These are phyloP conservation scores for Haplographium delicatum DNA, from an alignment of 495 filamentous ascomycete species.

Conservation along the genomic window DNA sequence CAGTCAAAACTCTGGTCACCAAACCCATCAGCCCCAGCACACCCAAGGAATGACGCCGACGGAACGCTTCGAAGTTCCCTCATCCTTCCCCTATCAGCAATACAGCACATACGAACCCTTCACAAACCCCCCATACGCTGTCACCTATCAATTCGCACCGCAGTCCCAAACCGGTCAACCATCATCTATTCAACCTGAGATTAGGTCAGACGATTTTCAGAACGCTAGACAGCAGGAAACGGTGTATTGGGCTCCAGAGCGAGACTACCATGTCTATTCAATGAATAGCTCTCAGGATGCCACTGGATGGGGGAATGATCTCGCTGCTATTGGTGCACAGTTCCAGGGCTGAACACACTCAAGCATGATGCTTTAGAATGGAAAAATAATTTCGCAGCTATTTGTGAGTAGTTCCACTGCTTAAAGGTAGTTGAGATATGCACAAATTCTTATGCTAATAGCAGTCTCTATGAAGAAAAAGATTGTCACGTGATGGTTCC, in stretches of 20 bases:
- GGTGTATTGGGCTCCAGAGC: neutral
- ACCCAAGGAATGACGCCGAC: neutral
- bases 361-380: too few relatives aligned
- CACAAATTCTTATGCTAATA: too few relatives aligned
- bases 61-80: neutral
- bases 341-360: too few relatives aligned
- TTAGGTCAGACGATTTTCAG: too few relatives aligned
- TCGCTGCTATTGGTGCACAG: neutral
- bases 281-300: neutral
- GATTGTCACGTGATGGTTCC: too few relatives aligned
- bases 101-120: neutral
- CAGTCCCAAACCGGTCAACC: too few relatives aligned
- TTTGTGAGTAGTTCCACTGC: too few relatives aligned
- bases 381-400: too few relatives aligned
- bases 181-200: too few relatives aligned
- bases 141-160: neutral
- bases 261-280: neutral
- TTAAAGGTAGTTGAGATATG: too few relatives aligned
- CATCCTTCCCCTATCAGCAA: neutral
- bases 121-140: neutral
- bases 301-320: neutral
- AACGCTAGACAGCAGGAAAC: neutral
- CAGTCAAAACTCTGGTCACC: neutral
- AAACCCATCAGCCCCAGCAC: neutral
- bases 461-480: too few relatives aligned